Percentiles rank a stretch among this genome's conserved stretches.
phyloP scores from a whole-genome alignment of 345 rosid genomes.

The Dovyalis caffra region DNA sequence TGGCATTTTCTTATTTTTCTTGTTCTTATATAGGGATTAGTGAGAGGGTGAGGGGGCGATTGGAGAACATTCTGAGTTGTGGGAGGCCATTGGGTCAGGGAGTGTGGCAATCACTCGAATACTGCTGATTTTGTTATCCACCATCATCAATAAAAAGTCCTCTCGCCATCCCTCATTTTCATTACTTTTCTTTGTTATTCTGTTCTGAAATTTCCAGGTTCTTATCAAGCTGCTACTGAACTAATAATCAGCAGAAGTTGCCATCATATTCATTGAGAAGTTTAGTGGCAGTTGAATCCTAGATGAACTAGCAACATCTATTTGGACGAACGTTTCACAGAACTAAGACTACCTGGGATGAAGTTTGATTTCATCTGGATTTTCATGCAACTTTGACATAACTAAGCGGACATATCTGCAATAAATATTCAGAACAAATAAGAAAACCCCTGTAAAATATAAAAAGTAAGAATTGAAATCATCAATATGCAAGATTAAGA shows the following conservation, averaged over 20 bases:
- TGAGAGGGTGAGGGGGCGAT: no score
- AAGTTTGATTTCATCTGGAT: constrained; percentile 48
- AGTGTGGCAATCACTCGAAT: no score
- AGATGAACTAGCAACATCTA: neutral
- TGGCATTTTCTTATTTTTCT: no score
- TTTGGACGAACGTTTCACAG: neutral
- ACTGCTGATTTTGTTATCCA: no score
- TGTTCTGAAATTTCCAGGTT: no score
- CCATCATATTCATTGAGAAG: neutral
- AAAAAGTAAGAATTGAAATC: neutral
- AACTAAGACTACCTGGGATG: constrained; percentile 68
- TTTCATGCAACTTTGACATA: constrained; percentile 55
- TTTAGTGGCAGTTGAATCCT: neutral
- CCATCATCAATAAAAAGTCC: no score
- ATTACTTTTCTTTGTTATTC: no score
- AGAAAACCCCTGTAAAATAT: neutral
- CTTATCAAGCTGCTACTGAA: neutral
- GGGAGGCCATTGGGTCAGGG: no score
- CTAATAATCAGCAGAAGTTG: no score
- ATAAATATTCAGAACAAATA: constrained; percentile 11
- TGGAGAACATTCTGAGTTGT: no score
- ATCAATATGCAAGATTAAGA: neutral
- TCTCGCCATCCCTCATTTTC: no score
- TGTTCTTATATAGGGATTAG: no score
- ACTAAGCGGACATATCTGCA: constrained; percentile 77